These are phyloP conservation scores for Bimuria novae-zelandiae DNA, from an alignment of 2,329 filamentous ascomycete species.

Conservation along the genomic window DNA sequence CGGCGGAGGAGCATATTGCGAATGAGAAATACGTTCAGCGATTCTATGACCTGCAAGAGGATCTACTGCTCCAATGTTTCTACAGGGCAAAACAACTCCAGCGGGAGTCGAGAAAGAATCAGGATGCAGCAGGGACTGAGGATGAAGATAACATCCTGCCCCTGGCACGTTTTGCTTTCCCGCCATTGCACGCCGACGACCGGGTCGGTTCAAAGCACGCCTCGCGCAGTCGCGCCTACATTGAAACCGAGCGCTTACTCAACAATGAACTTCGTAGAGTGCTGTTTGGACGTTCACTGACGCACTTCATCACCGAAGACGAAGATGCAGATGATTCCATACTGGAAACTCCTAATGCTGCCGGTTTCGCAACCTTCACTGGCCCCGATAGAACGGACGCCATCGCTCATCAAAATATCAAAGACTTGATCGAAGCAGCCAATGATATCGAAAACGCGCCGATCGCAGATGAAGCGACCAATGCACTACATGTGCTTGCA, in stretches of 20 bases:
- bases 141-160: conserved; percentile 47
- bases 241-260: conserved; percentile 46
- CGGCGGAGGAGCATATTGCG: conserved; percentile 42
- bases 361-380: conserved; percentile 50
- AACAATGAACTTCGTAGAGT: conserved; percentile 33
- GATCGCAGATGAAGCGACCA: conserved; percentile 46
- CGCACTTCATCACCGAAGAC: conserved; percentile 31
- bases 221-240: conserved; percentile 48
- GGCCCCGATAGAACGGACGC: conserved; percentile 48
- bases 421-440: conserved; percentile 40
- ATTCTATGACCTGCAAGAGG: conserved; percentile 37
- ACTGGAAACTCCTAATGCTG: conserved; percentile 28
- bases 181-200: conserved; percentile 27
- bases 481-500: conserved; percentile 46
- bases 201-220: conserved; percentile 42
- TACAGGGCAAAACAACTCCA: conserved; percentile 46
- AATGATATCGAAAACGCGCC: conserved; percentile 41
- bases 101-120: conserved; percentile 35
- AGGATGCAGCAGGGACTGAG: conserved; percentile 46
- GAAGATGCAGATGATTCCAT: conserved; percentile 41
- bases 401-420: conserved; percentile 43
- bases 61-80: conserved; percentile 44
- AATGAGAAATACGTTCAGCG: conserved; percentile 44
- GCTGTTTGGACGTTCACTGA: conserved; percentile 27
- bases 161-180: conserved; percentile 38